Percentiles rank a stretch among this genome's conserved stretches.
Conservation (phyloP, 768 basidiomycete species). For the Grammothele lineata region DNA sequence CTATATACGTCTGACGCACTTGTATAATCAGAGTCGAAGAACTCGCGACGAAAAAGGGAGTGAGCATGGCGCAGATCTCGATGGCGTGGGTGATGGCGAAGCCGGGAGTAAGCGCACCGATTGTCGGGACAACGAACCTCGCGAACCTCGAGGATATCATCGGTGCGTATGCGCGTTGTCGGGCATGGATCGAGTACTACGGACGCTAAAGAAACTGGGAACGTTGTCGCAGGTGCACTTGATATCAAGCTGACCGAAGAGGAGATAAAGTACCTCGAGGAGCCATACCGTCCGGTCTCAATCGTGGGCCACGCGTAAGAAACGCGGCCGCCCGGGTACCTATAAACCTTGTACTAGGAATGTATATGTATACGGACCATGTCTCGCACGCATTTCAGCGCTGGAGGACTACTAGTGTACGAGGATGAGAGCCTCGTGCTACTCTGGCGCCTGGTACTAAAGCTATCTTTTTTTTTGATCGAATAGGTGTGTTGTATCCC, state of each 20-base stretch:
- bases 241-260: conserved; percentile 48
- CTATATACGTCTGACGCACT: not conserved
- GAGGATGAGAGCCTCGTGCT: no score
- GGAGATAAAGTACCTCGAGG: conserved; percentile 53
- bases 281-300: conserved; percentile 43
- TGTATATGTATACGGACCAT: no score
- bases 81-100: conserved; percentile 33
- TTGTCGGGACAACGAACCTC: conserved; percentile 36
- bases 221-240: conserved; percentile 13
- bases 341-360: no score
- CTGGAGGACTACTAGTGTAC: no score
- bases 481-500: no score
- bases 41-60: conserved; percentile 35
- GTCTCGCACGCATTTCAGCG: no score
- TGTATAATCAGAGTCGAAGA: conserved; percentile 34
- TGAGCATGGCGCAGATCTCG: conserved; percentile 39
- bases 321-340: no score
- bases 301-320: conserved; percentile 39
- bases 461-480: no score
- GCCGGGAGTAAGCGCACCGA: conserved; percentile 33
- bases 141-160: conserved; percentile 35
- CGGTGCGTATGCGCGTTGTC: no score
- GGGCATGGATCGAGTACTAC: no score
- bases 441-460: no score
- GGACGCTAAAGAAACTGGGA: no score